Evolutionary conservation across 1,139 yeast species (phyloP).

Genomic region (Oligophagozyma castellii): DNA sequence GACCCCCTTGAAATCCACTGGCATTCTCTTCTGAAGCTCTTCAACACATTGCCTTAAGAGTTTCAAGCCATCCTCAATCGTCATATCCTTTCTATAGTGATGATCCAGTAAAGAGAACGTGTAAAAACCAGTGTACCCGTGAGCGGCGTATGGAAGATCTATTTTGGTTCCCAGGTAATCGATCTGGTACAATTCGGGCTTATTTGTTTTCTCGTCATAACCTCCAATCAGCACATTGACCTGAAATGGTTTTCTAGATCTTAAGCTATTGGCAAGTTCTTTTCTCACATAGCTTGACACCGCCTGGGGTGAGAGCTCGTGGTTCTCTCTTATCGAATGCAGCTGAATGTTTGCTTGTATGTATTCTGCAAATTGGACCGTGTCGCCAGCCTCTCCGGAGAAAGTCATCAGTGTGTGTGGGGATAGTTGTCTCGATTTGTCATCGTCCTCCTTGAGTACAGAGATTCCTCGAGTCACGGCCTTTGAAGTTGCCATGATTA

Average conservation of each 20-base stretch:
- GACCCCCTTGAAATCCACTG: conserved; percentile 90
- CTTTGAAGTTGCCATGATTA: conserved; percentile 80
- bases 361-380: conserved; percentile 92
- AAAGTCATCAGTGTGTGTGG: conserved; percentile 73
- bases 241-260: conserved; percentile 91
- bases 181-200: conserved; percentile 73
- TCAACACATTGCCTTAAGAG: conserved; percentile 59
- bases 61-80: conserved; percentile 64
- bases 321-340: conserved; percentile 73
- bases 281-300: conserved; percentile 82
- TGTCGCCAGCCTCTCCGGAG: conserved; percentile 95
- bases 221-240: conserved; percentile 86
- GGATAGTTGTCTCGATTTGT: conserved; percentile 70
- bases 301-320: conserved; percentile 70
- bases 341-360: conserved; percentile 86
- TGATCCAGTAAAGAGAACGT: conserved; percentile 82
- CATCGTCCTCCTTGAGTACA: conserved; percentile 71
- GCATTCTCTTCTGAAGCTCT: conserved; percentile 81
- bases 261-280: conserved; percentile 72
- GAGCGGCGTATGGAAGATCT: conserved; percentile 89
- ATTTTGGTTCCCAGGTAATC: conserved; percentile 91
- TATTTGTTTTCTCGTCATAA: conserved; percentile 46
- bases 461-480: conserved; percentile 93
- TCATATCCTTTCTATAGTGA: conserved; percentile 72
- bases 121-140: conserved; percentile 94